These are phyloP conservation scores for Blastocystis sp. DNA, from an alignment of 352 stramenopile genomes.

Conservation along the genomic window DNA sequence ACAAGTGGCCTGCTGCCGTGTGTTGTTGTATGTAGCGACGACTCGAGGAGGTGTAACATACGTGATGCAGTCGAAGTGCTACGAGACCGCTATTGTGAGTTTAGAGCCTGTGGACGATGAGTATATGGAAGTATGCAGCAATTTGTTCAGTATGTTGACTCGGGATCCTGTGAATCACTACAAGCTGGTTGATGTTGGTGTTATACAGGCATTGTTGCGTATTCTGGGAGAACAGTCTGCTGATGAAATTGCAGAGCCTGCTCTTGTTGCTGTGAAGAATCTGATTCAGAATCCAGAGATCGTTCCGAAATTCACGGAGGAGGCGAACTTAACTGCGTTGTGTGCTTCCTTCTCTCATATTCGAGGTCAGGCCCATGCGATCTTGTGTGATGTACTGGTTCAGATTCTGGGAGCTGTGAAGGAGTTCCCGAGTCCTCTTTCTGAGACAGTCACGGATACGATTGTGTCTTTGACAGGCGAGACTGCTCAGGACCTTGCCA, in stretches of 20 bases:
- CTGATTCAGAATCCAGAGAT: slow-evolving; percentile 47
- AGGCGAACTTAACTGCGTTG: slow-evolving; percentile 12
- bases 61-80: slow-evolving; percentile 51
- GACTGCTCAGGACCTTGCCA: slow-evolving; percentile 1
- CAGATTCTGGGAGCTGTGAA: slow-evolving; percentile 28
- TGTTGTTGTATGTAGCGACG: slow-evolving; percentile 34
- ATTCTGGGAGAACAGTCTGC: slow-evolving; percentile 13
- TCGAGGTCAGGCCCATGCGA: slow-evolving; percentile 23
- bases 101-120: neutral
- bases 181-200: slow-evolving; percentile 35
- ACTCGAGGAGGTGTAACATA: slow-evolving; percentile 40
- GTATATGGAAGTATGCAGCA: slow-evolving; percentile 50
- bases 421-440: slow-evolving; percentile 16
- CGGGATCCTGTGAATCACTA: slow-evolving; percentile 48
- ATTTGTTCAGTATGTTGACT: slow-evolving; percentile 32
- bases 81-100: slow-evolving; percentile 24
- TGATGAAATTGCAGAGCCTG: slow-evolving; percentile 35
- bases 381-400: slow-evolving; percentile 46
- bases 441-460: neutral
- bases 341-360: slow-evolving; percentile 8
- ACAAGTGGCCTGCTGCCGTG: slow-evolving; percentile 21
- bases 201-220: neutral
- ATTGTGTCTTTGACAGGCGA: slow-evolving; percentile 41
- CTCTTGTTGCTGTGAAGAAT: slow-evolving; percentile 11
- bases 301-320: slow-evolving; percentile 38